Evolutionary conservation across 768 basidiomycete species (phyloP), one percentile per base, ranked within the genome.

Genomic region (Udeniomyces megalosporus): DNA sequence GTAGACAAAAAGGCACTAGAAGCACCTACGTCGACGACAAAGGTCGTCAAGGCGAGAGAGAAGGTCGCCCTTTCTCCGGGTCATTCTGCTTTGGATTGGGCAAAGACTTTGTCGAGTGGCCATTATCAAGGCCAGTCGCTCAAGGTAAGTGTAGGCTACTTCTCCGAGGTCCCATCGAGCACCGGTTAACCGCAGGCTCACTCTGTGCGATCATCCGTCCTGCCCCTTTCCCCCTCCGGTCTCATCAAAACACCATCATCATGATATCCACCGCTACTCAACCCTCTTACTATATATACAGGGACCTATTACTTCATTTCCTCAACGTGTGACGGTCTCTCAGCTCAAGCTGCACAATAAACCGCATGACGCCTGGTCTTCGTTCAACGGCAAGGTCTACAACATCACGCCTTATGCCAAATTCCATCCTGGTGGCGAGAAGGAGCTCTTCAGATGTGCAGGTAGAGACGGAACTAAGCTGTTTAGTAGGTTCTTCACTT

Each of bases 371-470:
- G 91, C 89, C 0, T 99, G 95, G 95, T 80, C 89, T 15, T 84
- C 82, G 0, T 83, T 96, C 76, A 81, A 84, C 68, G 91, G 89
- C 59, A 91, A 87, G 71, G 91, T 99, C 20, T 99, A 99, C 75
- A 96, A 96, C 70, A 87, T 99, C 55, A 91, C 90, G 2, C 81
- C 86, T 0, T 99, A 95, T 74, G 74, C 95, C 6, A 76, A 83
- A 2, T 99, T 84, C 69, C 93, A 97, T 73, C 93, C 93, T 0
- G 93, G 93, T 6, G 93, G 93, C 15, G 90, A 85, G 76, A 84
- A 83, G 67, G 89, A 97, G 71, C 77, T 99, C 48, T 86, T 99
- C 88, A 81, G 93, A 22, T 86, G 86, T 24, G 95, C 92, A 10
- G 95, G 95, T 0, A 78, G 90, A 60, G 95, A 99, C 70, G 95